Evolutionary conservation across 768 basidiomycete species (phyloP), one percentile per base, ranked within the genome.

Genomic region (Ephemerocybe angulata): DNA sequence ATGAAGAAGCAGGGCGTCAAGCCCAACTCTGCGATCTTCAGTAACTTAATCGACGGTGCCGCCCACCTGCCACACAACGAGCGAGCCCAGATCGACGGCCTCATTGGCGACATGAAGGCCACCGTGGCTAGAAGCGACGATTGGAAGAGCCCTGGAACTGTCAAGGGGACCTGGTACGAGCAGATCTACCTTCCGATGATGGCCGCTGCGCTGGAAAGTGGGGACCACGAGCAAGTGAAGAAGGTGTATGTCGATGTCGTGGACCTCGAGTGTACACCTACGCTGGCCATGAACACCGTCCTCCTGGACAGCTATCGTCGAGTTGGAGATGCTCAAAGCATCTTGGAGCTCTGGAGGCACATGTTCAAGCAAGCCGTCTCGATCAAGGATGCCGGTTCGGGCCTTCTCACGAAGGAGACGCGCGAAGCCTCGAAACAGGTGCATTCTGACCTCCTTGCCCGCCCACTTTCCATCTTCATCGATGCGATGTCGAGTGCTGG

Each of bases 401-500:
- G 42, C 42, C 3, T 17, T 22, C 22, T 5, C 19, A 22, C 19
- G 13, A 4, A 44, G 27, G 4, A 60, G 62, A 35, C 55, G 55
- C 27, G 53, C 53, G 27, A 54, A 44, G 6, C 60, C 43, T 10
- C 60, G 58, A 17, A 29, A 27, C 17, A 28, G 15, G 10, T 53
- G 10, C 41, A 19, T 10, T 74, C 77, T n/a, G 84, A 81, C 58
- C 66, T 84, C n/a, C 76, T 96, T 41, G 87, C 84, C 60, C 68
- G 84, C 37, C 88, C 93, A 0, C 73, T 98, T 11, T 93, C 92
- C 13, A 86, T 92, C 60, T 86, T 86, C 68, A 83, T 97, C 57
- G 85, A 91, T 59, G 78, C 82, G 4, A 72, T 95, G 49, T 89
- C 91, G 2, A 69, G 73, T 3, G 79, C 78, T 0, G 87, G 86